phyloP scores from a whole-genome alignment of 202 grass and related monocot species.

The Panicum virgatum region DNA sequence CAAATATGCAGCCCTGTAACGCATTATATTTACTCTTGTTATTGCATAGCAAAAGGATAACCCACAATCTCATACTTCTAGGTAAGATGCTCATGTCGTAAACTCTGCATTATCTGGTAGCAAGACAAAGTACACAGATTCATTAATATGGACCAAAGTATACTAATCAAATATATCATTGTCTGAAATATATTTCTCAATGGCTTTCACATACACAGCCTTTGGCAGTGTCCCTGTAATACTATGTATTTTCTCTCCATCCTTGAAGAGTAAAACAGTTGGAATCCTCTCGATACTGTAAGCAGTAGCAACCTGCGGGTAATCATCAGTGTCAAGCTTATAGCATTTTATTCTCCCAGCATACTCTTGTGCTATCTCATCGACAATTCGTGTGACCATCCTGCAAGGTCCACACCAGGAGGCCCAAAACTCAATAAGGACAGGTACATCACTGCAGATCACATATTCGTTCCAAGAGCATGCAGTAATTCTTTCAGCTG shows the following conservation, averaged over 20 bases:
- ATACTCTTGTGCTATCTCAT: slow-evolving; percentile 87
- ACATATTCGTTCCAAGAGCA: slow-evolving; percentile 80
- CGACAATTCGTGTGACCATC: slow-evolving; percentile 64
- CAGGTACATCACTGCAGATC: slow-evolving; percentile 73
- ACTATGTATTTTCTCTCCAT: slow-evolving; percentile 75
- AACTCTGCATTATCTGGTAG: slow-evolving; percentile 6
- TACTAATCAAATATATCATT: slow-evolving; percentile 30
- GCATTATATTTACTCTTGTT: slow-evolving; percentile 46
- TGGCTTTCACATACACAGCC: slow-evolving; percentile 77
- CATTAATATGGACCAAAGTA: slow-evolving; percentile 29
- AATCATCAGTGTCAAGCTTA: slow-evolving; percentile 76
- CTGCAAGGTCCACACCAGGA: slow-evolving; percentile 90
- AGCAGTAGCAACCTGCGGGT: slow-evolving; percentile 61
- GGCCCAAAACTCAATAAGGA: slow-evolving; percentile 91
- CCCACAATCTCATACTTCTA: not conserved
- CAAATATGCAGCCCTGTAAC: slow-evolving; percentile 41
- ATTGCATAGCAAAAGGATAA: slow-evolving; percentile 32
- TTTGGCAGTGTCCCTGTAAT: slow-evolving; percentile 91
- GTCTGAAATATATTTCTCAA: slow-evolving; percentile 69
- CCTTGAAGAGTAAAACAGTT: slow-evolving; percentile 87
- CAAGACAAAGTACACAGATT: slow-evolving; percentile 11
- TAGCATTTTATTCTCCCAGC: slow-evolving; percentile 74
- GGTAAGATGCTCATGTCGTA: slow-evolving; percentile 27
- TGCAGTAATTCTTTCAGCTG: slow-evolving; percentile 79
- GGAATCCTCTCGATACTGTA: slow-evolving; percentile 71